A percentile compares a stretch with the other conserved stretches of the same genome.
These are phyloP conservation scores for Canariomyces notabilis DNA, from an alignment of 2,329 filamentous ascomycete species.

Conservation along the genomic window DNA sequence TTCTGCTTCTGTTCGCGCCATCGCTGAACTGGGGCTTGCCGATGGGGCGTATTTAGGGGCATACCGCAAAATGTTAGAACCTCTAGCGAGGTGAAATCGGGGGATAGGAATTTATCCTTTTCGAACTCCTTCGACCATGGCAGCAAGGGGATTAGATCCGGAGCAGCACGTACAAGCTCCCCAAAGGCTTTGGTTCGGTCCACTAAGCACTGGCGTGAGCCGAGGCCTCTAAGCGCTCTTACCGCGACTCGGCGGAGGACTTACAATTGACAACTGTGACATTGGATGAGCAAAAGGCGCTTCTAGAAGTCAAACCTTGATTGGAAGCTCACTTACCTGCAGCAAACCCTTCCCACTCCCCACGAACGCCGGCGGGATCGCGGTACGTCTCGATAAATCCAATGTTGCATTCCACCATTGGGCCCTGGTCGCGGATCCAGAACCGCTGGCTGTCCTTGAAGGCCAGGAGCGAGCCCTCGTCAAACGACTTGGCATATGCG, in stretches of 20 bases:
- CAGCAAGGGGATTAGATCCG: constrained; percentile 77
- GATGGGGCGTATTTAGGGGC: neutral
- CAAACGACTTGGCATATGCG: constrained; percentile 71
- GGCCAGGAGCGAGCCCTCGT: constrained; percentile 65
- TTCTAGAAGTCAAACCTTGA: neutral
- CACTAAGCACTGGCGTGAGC: constrained; percentile 35
- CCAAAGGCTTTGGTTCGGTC: constrained; percentile 86
- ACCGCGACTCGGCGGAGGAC: constrained; percentile 5
- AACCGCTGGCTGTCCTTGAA: constrained; percentile 76
- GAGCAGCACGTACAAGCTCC: constrained; percentile 75
- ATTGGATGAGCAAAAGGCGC: constrained; percentile 20
- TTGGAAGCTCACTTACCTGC: constrained; percentile 40
- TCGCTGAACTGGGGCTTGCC: too few species aligned
- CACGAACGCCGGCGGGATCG: constrained; percentile 74
- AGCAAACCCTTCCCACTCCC: constrained; percentile 82
- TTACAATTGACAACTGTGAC: constrained; percentile 61
- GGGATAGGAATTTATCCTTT: constrained; percentile 91
- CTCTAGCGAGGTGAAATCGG: constrained; percentile 93
- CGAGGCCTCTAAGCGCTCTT: neutral
- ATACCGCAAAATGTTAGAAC: constrained; percentile 70
- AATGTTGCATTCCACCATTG: constrained; percentile 73
- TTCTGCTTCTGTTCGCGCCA: neutral
- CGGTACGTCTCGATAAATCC: constrained; percentile 84
- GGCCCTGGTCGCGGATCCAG: constrained; percentile 81
- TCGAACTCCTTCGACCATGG: constrained; percentile 89